Evolutionary conservation across 1,139 yeast species (phyloP).

Genomic region (Spencermartinsiella ligniputridi): DNA sequence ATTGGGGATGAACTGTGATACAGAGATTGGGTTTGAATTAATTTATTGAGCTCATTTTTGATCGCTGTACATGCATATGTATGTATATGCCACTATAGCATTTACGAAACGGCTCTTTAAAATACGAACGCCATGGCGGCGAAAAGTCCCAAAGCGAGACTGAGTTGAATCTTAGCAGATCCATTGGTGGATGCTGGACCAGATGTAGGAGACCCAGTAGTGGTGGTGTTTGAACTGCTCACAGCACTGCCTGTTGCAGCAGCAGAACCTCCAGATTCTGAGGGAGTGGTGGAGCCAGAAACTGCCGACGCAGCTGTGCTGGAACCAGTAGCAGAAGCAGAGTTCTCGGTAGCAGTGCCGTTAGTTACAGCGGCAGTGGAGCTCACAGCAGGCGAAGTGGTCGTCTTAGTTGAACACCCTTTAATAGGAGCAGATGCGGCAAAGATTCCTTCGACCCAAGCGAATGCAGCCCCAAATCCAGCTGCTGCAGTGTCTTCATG

Average conservation of each 20-base stretch:
- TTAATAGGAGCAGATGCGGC: slow-evolving; percentile 9
- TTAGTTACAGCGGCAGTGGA: slow-evolving; percentile 5
- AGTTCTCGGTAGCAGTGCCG: background rate
- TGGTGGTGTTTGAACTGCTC: background rate
- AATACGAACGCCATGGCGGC: background rate
- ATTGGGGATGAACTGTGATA: too few relatives aligned
- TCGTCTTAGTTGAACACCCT: slow-evolving; percentile 10
- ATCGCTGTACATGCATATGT: too few relatives aligned
- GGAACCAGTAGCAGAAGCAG: slow-evolving; percentile 7
- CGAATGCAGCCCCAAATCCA: slow-evolving; percentile 14
- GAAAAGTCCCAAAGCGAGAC: background rate
- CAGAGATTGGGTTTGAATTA: too few relatives aligned
- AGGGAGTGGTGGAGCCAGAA: background rate
- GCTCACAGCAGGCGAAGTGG: slow-evolving; percentile 1
- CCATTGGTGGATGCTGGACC: background rate
- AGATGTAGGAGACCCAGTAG: background rate
- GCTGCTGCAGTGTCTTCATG: slow-evolving; percentile 15
- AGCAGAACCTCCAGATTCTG: background rate
- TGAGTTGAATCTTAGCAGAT: background rate
- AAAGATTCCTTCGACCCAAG: slow-evolving; percentile 15
- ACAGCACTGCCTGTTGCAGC: background rate
- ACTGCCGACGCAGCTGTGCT: background rate
- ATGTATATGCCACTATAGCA: too few relatives aligned
- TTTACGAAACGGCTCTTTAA: too few relatives aligned
- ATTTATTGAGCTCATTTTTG: too few relatives aligned